Evolutionary conservation across 192 early-diverging fungal genomes (phyloP), one percentile per base, ranked within the genome.

Genomic region (Coemansia erecta): DNA sequence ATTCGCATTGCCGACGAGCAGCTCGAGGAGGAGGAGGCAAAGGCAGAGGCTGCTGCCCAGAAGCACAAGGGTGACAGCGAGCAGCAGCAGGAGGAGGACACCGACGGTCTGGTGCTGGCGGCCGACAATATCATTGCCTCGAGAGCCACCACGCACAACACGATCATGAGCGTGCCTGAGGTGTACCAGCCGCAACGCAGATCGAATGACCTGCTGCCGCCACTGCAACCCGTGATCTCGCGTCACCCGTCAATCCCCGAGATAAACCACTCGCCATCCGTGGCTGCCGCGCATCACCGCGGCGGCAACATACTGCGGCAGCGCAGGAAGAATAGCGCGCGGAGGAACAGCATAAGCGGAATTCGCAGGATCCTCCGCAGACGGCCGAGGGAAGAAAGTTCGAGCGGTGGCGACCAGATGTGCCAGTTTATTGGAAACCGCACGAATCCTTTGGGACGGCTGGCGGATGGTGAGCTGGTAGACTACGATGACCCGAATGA

Each of bases 401-500:
- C 21, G 39, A 47, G 31, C 19, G 60, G 56, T 21, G 55, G 37
- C 11, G 50, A 53, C 0, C 60, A 43, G 39, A 60, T 56, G 0
- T 78, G 75, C 37, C 60, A 78, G 54, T 78, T 53, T 51, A 63
- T 78, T 21, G 75, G 75, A 11, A 78, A 78, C 48, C 64, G 60
- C 13, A 46, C 41, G 1, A 78, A 78, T 23, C 75, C 75, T 54
- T 62, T 78, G 8, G 75, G 75, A 0, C 61, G 69, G n/a, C 48
- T 61, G 33, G 65, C 72, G 18, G 62, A 78, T 19, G 75, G 75
- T 31, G 75, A 78, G 56, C 51, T 78, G 17, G 75, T 78, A 40
- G 75, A 78, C 33, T 78, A 78, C 19, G 75, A 78, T 26, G 75
- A 78, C 28, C 75, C 75, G 1, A 44, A 64, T 19, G 75, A 72